Evolutionary conservation across 2,329 filamentous ascomycete genomes (phyloP).

Genomic region (Rutstroemia sp.): DNA sequence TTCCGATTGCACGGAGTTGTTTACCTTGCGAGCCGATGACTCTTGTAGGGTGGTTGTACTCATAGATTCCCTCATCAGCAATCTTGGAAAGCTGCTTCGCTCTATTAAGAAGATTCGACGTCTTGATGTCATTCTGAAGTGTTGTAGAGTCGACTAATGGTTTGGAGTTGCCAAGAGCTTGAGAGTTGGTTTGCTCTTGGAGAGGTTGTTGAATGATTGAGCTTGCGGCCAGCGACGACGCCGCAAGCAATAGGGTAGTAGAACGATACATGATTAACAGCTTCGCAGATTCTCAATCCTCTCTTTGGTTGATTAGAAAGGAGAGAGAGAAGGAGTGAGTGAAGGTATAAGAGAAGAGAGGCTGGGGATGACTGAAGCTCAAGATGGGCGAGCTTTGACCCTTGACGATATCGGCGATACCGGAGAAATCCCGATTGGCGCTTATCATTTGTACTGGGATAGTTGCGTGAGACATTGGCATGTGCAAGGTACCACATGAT

Average conservation of each 20-base stretch:
- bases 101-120: conserved; percentile 48
- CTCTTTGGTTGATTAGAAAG: neutral
- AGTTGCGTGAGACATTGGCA: no score
- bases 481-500: no score
- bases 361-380: neutral
- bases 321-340: neutral
- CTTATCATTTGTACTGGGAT: no score
- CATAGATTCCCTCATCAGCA: conserved; percentile 48
- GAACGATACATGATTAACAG: conserved; percentile 5
- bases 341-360: neutral
- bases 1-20: conserved; percentile 1
- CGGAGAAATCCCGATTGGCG: no score
- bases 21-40: conserved; percentile 61
- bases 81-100: conserved; percentile 56
- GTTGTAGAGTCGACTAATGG: conserved; percentile 41
- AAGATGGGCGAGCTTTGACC: no score
- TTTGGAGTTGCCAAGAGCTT: conserved; percentile 18
- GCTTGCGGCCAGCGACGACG: conserved; percentile 12
- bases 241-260: neutral
- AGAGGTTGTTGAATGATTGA: conserved; percentile 17
- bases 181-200: conserved; percentile 12
- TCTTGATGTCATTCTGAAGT: conserved; percentile 50
- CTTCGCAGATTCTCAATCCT: neutral
- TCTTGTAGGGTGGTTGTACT: conserved; percentile 62
- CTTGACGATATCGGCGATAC: no score